These are phyloP conservation scores for Lachnellula cervina DNA, from an alignment of 2,329 filamentous ascomycete species.

Conservation along the genomic window DNA sequence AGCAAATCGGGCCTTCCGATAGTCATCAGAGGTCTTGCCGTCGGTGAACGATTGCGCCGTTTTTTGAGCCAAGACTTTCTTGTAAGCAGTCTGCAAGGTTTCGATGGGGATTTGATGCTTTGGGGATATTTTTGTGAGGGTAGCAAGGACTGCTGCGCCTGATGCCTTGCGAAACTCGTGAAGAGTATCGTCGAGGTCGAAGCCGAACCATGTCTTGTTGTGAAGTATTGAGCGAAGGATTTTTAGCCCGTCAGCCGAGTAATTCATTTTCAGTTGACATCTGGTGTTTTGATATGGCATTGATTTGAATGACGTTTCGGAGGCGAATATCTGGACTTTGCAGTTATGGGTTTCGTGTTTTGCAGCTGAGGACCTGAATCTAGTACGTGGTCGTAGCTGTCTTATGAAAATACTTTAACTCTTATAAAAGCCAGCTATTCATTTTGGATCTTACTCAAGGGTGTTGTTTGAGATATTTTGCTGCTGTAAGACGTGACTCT, in stretches of 20 bases:
- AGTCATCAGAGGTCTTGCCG: conserved; percentile 40
- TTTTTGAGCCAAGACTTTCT: conserved; percentile 30
- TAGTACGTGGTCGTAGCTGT: too few relatives aligned
- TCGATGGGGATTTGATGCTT: conserved; percentile 9
- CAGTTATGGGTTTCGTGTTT: too few relatives aligned
- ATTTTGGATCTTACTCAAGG: too few relatives aligned
- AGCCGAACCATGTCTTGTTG: conserved; percentile 36
- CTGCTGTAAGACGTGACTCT: too few relatives aligned
- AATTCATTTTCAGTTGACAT: too few relatives aligned
- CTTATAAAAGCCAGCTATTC: too few relatives aligned
- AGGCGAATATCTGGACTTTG: too few relatives aligned
- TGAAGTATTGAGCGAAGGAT: background rate
- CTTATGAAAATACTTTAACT: too few relatives aligned
- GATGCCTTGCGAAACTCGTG: conserved; percentile 43
- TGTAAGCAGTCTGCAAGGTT: conserved; percentile 29
- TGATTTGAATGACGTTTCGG: too few relatives aligned
- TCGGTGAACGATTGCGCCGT: conserved; percentile 40
- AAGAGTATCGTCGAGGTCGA: conserved; percentile 46
- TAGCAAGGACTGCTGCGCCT: conserved; percentile 30
- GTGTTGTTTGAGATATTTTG: too few relatives aligned
- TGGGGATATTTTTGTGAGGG: conserved; percentile 31
- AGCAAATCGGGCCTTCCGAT: conserved; percentile 38
- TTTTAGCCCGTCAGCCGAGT: background rate
- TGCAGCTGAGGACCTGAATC: too few relatives aligned
- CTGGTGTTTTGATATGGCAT: too few relatives aligned